Base-by-base conservation (phyloP, 106 monocot species). In the Amphibolis antarctica region DNA sequence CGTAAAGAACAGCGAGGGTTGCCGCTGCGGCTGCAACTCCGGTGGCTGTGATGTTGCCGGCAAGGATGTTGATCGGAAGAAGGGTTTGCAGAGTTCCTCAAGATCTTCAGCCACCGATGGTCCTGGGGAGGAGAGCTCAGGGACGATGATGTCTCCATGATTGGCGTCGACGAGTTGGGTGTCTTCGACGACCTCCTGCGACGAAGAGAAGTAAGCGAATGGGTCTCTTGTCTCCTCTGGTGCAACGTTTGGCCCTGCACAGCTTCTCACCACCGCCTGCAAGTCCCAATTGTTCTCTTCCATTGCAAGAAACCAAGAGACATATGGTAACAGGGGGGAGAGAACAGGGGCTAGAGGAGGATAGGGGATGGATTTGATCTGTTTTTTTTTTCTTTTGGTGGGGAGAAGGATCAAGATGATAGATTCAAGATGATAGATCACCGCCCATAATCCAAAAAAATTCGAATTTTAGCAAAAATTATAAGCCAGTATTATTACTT, bases 251-350 rank as follows among this genome's bases (percentile, higher is more conserved):
- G 27, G 10, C 25, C 64, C 56, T 10, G 29, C n/a, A 60, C 72
- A 72, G 27, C 72, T 63, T 27, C 63, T 55, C 20, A 72, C 72
- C 55, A 72, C 64, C 44, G 72, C 72, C 27, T 72, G 72, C 13
- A 72, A 56, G 15, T 72, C 72, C 72, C 72, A 72, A n/a, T 63
- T 49, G 63, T 46, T 64, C 36, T 72, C 72, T 25, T 20, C 64
- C 60, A 42, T 43, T 6, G 42, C n/a, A 36, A 42, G 20, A 19
- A 60, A 42, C 31, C 5, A 36, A 9, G 0, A 18, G 42, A 36
- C 10, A 10, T 53, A 21, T 9, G 53, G 9, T 1, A 7, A 21
- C 10, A 36, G 53, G 22, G 22, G 5, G 23, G 23, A 10, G 53
- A 53, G 36, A 36, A 4, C 7, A 4, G 36, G 7, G 36, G 4